phyloP scores from a whole-genome alignment of 1,139 yeast genomes.

The Torulaspora globosa region DNA sequence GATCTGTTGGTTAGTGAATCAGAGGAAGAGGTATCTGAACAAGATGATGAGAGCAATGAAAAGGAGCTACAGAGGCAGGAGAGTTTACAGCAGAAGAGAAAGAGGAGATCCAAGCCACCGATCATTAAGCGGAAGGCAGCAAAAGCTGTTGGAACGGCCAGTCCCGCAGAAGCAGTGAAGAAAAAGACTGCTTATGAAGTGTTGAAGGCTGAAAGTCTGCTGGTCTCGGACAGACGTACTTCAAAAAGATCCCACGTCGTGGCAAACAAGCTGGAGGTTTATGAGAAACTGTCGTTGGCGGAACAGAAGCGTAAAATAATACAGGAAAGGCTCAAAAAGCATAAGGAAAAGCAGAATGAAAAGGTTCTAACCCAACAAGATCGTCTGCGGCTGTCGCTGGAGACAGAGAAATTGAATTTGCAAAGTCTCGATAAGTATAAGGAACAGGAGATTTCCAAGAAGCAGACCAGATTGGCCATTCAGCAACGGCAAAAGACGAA shows the following conservation, averaged over 20 bases:
- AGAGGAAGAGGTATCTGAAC: constrained; percentile 31
- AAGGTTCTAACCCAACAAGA: constrained; percentile 79
- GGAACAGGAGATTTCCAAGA: constrained; percentile 80
- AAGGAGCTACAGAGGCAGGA: constrained; percentile 51
- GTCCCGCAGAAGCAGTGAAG: constrained; percentile 15
- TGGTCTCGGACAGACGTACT: constrained; percentile 55
- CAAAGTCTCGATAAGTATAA: constrained; percentile 69
- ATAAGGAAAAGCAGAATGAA: constrained; percentile 41
- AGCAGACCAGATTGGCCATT: constrained; percentile 69
- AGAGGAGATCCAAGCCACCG: constrained; percentile 38
- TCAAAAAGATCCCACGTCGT: constrained; percentile 78
- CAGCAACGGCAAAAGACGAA: constrained; percentile 61
- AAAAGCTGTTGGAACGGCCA: constrained; percentile 9
- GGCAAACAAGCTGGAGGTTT: constrained; percentile 71
- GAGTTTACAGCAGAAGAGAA: constrained; percentile 41
- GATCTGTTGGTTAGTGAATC: constrained; percentile 44
- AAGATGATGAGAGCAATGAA: constrained; percentile 62
- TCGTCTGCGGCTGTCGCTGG: constrained; percentile 74
- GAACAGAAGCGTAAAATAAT: constrained; percentile 60
- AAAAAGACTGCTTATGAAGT: constrained; percentile 30
- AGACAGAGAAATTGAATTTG: constrained; percentile 75
- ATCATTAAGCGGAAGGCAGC: constrained; percentile 44
- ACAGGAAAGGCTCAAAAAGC: constrained; percentile 34
- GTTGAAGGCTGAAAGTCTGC: constrained; percentile 47
- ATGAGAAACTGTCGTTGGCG: constrained; percentile 65